These are phyloP conservation scores for Tephrocybe rancida DNA, from an alignment of 768 basidiomycete species.

Conservation along the genomic window DNA sequence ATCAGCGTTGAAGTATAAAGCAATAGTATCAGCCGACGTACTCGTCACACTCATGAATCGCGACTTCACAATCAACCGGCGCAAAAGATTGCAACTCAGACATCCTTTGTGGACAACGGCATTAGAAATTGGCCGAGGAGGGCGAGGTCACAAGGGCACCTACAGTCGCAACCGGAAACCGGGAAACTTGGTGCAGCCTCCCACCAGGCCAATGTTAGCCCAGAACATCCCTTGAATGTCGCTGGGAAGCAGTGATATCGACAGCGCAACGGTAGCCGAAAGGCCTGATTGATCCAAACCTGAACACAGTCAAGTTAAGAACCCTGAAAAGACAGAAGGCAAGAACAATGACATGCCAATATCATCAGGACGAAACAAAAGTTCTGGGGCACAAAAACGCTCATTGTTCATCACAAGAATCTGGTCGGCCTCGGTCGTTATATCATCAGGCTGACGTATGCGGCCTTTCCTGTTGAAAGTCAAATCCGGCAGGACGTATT, in stretches of 20 bases:
- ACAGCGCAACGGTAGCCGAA: slow-evolving; percentile 70
- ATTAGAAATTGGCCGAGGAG: slow-evolving; percentile 1
- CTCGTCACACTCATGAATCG: slow-evolving; percentile 74
- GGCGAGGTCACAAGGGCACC: slow-evolving; percentile 30
- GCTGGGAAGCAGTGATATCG: slow-evolving; percentile 74
- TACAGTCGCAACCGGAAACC: slow-evolving; percentile 81
- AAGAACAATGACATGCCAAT: slow-evolving; percentile 61
- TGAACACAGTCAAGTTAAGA: slow-evolving; percentile 29
- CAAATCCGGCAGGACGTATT: slow-evolving; percentile 91
- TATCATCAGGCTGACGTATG: slow-evolving; percentile 55
- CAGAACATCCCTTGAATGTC: slow-evolving; percentile 94
- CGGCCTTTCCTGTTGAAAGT: slow-evolving; percentile 64
- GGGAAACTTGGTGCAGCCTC: slow-evolving; percentile 77
- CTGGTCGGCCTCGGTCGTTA: slow-evolving; percentile 58
- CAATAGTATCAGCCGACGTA: slow-evolving; percentile 40
- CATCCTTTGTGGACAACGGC: slow-evolving; percentile 45
- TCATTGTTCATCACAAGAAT: slow-evolving; percentile 90
- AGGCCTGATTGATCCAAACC: slow-evolving; percentile 85
- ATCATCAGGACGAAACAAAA: slow-evolving; percentile 88
- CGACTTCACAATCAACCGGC: slow-evolving; percentile 78
- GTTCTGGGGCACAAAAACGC: slow-evolving; percentile 89
- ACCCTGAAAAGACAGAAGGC: slow-evolving; percentile 10
- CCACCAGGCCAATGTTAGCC: slow-evolving; percentile 90
- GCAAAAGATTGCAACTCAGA: slow-evolving; percentile 78
- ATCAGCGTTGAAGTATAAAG: slow-evolving; percentile 11